A percentile compares a stretch with the other conserved stretches of the same genome.
Evolutionary conservation across 2,329 filamentous ascomycete genomes (phyloP).

Genomic region (Colletotrichum liaoningense): DNA sequence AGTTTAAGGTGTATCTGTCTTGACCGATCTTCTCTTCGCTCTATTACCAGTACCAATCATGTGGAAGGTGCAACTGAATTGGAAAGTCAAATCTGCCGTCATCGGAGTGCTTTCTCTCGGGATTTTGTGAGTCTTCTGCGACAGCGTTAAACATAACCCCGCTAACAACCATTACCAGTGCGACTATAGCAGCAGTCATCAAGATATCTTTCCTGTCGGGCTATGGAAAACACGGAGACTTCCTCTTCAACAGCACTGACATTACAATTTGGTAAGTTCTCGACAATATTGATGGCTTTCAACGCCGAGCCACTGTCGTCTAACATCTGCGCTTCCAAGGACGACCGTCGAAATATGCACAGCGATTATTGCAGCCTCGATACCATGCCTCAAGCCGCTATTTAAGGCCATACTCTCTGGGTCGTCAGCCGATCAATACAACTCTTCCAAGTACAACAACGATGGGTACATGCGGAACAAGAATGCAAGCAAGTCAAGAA

Average conservation of each 20-base stretch:
- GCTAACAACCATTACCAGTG: conserved; percentile 7
- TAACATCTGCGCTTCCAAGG: conserved; percentile 21
- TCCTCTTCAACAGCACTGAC: conserved; percentile 42
- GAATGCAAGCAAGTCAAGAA: neutral
- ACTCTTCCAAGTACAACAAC: neutral
- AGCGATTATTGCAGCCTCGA: conserved; percentile 43
- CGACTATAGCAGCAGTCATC: conserved; percentile 41
- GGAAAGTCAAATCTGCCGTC: conserved; percentile 41
- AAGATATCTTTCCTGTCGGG: conserved; percentile 41
- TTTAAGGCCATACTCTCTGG: conserved; percentile 37
- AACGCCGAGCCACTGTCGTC: neutral
- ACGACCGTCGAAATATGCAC: conserved; percentile 43
- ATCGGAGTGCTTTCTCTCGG: conserved; percentile 41
- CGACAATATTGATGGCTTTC: neutral
- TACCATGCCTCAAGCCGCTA: conserved; percentile 43
- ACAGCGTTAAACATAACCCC: too few species aligned
- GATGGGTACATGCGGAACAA: conserved; percentile 14
- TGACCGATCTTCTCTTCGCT: conserved; percentile 44
- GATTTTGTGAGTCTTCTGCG: conserved; percentile 36
- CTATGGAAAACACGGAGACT: conserved; percentile 43
- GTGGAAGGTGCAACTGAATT: conserved; percentile 44
- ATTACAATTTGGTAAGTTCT: conserved; percentile 42
- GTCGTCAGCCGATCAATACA: conserved; percentile 13
- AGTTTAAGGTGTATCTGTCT: conserved; percentile 37
- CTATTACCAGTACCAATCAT: conserved; percentile 43